Evolutionary conservation across 2,329 filamentous ascomycete species (phyloP).

Genomic region (Dothidotthia symphoricarpi): DNA sequence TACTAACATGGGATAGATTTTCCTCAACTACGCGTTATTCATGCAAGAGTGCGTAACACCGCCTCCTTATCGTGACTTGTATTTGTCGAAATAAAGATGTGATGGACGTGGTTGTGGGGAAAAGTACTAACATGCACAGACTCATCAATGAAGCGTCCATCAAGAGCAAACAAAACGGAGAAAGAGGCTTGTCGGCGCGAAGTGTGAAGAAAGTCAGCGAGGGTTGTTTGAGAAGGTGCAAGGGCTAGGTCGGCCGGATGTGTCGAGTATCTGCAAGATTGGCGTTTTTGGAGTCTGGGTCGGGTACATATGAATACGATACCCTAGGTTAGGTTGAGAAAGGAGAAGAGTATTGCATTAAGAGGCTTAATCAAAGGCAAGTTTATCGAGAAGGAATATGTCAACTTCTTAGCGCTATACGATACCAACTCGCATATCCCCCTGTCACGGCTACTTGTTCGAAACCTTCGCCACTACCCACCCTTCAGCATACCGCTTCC

Average conservation of each 20-base stretch:
- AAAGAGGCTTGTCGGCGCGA: slow-evolving; percentile 70
- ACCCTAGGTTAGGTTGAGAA: background rate
- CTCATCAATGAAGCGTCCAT: slow-evolving; percentile 79
- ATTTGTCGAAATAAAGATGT: too few species aligned
- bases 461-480: slow-evolving; percentile 49
- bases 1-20: slow-evolving; percentile 63
- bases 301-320: slow-evolving; percentile 1
- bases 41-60: slow-evolving; percentile 59
- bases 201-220: slow-evolving; percentile 76
- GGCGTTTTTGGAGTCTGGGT: slow-evolving; percentile 1
- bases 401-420: too few species aligned
- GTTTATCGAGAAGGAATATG: too few species aligned
- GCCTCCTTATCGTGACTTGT: too few species aligned
- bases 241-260: slow-evolving; percentile 23
- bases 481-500: slow-evolving; percentile 45
- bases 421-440: too few species aligned
- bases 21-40: slow-evolving; percentile 80
- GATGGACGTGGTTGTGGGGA: too few species aligned
- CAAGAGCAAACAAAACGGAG: slow-evolving; percentile 69
- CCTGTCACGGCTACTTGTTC: slow-evolving; percentile 19
- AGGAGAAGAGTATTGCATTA: background rate
- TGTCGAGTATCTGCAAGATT: background rate
- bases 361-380: too few species aligned
- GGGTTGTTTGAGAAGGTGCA: slow-evolving; percentile 45
- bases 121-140: slow-evolving; percentile 52